Conservation (phyloP, 345 rosid species). For the Reutealis trisperma region DNA sequence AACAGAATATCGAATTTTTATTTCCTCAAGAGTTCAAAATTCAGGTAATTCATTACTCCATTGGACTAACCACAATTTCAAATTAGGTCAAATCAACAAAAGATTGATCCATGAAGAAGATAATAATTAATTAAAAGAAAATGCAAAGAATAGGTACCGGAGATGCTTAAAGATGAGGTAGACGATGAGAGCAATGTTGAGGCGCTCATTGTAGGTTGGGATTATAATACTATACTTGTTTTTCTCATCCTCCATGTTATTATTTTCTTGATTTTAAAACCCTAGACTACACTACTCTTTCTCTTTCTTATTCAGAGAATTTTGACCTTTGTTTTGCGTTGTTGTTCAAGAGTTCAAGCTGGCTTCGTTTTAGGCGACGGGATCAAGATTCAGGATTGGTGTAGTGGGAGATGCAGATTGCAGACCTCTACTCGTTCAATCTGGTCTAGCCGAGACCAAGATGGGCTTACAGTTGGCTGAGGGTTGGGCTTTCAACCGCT, state of each 20-base stretch:
- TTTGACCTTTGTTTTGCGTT: no score
- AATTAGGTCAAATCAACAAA: neutral
- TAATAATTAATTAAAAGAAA: neutral
- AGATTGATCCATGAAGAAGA: no score
- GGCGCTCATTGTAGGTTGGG: conserved; percentile 96
- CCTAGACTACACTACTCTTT: neutral
- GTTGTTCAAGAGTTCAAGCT: no score
- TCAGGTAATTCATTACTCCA: neutral
- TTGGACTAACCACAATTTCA: neutral
- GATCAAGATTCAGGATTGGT: no score
- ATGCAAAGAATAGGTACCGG: conserved; percentile 35
- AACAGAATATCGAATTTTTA: neutral
- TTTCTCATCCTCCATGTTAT: conserved; percentile 28
- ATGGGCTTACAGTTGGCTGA: no score
- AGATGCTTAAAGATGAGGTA: conserved; percentile 95
- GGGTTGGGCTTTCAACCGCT: no score
- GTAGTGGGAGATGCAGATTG: no score
- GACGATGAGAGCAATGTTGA: conserved; percentile 81
- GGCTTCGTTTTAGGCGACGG: no score
- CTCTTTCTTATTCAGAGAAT: no score
- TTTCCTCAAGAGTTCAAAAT: neutral
- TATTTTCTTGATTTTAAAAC: neutral
- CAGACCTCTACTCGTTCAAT: no score
- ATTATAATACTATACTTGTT: conserved; percentile 80
- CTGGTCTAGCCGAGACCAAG: no score